phyloP scores from a whole-genome alignment of 1,139 yeast genomes.

The Tardiomyces depauwii region DNA sequence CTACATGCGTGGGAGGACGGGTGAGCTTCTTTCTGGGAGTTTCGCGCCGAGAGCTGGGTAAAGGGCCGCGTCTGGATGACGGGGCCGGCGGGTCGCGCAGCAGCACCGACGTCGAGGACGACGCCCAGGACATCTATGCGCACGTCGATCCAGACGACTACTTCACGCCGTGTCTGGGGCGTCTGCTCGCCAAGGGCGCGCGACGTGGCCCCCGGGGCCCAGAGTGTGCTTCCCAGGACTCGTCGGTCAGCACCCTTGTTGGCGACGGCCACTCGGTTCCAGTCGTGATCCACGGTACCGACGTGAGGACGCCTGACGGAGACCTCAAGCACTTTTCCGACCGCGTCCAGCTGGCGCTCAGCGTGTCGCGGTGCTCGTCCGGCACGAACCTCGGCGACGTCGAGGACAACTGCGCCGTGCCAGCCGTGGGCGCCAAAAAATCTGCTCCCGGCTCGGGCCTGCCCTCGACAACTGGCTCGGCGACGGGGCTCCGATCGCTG shows the following conservation, averaged over 20 bases:
- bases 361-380: background rate
- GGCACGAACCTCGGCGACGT: background rate
- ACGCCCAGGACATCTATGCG: slow-evolving; percentile 8
- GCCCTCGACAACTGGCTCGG: too few relatives aligned
- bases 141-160: slow-evolving; percentile 8
- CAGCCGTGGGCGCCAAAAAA: too few relatives aligned
- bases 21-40: background rate
- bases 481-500: slow-evolving; percentile 1
- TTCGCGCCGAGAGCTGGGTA: background rate
- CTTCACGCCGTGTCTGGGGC: background rate
- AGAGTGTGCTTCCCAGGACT: slow-evolving; percentile 2
- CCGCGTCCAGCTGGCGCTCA: background rate
- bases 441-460: too few relatives aligned
- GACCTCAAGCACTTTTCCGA: background rate
- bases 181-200: background rate
- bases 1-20: background rate
- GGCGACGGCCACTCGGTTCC: background rate
- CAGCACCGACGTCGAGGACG: slow-evolving; percentile 2
- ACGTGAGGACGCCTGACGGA: background rate
- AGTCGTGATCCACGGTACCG: background rate
- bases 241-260: slow-evolving; percentile 4
- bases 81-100: background rate
- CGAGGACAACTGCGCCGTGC: background rate
- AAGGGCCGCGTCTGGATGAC: background rate
- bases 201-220: background rate